These are phyloP conservation scores for Gossypium rotundifolium DNA, from an alignment of 345 rosid genomes.

Conservation along the genomic window DNA sequence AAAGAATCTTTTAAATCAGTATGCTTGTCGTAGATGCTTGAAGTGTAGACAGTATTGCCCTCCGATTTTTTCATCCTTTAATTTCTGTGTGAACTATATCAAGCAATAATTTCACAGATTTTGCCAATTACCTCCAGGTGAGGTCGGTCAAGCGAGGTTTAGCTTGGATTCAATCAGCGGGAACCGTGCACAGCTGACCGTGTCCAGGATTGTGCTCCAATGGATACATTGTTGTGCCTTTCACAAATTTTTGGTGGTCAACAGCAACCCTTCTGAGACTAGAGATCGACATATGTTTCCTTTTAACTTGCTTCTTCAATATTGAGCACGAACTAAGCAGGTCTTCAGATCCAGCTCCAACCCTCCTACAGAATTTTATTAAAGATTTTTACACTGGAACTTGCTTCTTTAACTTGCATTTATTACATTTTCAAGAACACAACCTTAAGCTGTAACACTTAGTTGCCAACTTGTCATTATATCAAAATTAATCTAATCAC, in stretches of 20 bases:
- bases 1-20: not conserved
- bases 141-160: not conserved
- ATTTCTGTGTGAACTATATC: not conserved
- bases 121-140: not conserved
- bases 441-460: not conserved
- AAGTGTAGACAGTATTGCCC: not conserved
- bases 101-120: constrained; percentile 7
- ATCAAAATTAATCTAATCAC: not conserved
- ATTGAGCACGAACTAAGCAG: constrained; percentile 52
- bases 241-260: constrained; percentile 51
- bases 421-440: not conserved
- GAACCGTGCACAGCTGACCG: constrained; percentile 55
- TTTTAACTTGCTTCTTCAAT: constrained; percentile 37
- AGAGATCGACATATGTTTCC: constrained; percentile 26
- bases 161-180: constrained; percentile 22
- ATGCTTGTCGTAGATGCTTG: not conserved
- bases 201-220: constrained; percentile 65
- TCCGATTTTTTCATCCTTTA: not conserved
- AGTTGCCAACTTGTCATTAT: not conserved
- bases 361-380: constrained; percentile 39
- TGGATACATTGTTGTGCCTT: constrained; percentile 55
- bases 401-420: not conserved
- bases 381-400: not conserved
- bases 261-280: constrained; percentile 40
- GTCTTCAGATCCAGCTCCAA: constrained; percentile 60